Evolutionary conservation across 768 basidiomycete genomes (phyloP), one percentile per base, ranked within the genome.

Genomic region (Wakefieldia striispora): DNA sequence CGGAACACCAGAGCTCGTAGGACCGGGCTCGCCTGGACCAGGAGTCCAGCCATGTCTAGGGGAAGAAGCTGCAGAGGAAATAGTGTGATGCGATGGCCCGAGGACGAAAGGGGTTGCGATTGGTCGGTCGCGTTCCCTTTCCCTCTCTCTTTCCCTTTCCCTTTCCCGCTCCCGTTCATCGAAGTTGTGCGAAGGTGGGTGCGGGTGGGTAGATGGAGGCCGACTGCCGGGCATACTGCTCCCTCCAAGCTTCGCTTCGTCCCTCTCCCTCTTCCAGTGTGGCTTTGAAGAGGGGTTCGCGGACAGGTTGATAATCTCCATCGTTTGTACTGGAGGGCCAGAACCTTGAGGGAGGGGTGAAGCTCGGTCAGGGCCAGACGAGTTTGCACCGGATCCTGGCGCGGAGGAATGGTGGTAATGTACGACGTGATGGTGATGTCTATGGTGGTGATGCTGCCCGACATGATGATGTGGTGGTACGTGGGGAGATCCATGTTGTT

Each of bases 81-180:
- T 67, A 31, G 62, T 54, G 24, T 67, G 66, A 45, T 77, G 74
- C 26, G 76, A 72, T 6, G 79, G 74, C 7, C 68, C 72, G 66
- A 82, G 75, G 8, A 74, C 76, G 56, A 82, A 83, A 3, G 81
- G 77, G 35, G 75, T 77, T 6, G 80, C 72, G 40, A 76, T 62
- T 2, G 78, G 78, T 48, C 82, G 71, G 45, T 83, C 82, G 33
- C 74, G 72, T 14, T 77, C 78, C 37, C 78, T 76, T 43, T 75
- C 71, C 41, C 69, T 55, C 4, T 62, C 59, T 35, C 78, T 76
- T 43, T 75, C 71, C 41, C 69, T 55, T 5, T 62, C 59, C 13
- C 60, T 27, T 3, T 62, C 61, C 20, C 57, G 45, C 27, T 63
- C 63, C n/a, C 63, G 63, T 12, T 65, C 64, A 36, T 65, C 64